These are phyloP conservation scores for Cadophora sp. DNA, from an alignment of 2,329 filamentous ascomycete genomes.

Conservation along the genomic window DNA sequence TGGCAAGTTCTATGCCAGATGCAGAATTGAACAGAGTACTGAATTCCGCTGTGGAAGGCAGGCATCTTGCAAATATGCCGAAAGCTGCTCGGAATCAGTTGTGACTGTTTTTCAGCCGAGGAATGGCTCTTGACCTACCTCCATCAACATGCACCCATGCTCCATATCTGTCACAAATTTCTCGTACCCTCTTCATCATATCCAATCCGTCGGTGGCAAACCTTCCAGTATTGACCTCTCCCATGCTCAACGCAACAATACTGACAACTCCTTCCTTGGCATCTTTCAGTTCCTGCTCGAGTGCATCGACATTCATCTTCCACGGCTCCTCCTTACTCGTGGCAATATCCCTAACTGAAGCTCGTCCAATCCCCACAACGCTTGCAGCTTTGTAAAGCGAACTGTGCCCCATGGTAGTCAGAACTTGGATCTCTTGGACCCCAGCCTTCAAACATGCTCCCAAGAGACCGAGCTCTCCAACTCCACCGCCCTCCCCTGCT, in stretches of 20 bases:
- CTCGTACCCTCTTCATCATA: constrained; percentile 62
- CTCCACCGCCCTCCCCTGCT: constrained; percentile 47
- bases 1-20: constrained; percentile 78
- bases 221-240: constrained; percentile 88
- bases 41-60: constrained; percentile 66
- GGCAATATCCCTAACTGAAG: constrained; percentile 67
- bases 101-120: not conserved
- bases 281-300: constrained; percentile 65
- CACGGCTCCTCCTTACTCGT: constrained; percentile 63
- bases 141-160: constrained; percentile 93
- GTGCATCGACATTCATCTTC: constrained; percentile 68
- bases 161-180: constrained; percentile 72
- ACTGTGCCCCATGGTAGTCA: constrained; percentile 85
- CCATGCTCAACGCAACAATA: constrained; percentile 82
- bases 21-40: constrained; percentile 54
- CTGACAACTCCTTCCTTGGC: constrained; percentile 61
- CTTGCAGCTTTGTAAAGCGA: constrained; percentile 85
- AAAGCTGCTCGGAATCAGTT: constrained; percentile 63
- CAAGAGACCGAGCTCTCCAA: constrained; percentile 74
- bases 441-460: constrained; percentile 69
- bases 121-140: constrained; percentile 50
- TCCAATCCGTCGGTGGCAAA: constrained; percentile 67
- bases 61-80: constrained; percentile 76
- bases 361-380: constrained; percentile 78
- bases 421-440: constrained; percentile 72